These are phyloP conservation scores for Rhizopus delemar DNA, from an alignment of 371 early-diverging fungal genomes.

Conservation along the genomic window DNA sequence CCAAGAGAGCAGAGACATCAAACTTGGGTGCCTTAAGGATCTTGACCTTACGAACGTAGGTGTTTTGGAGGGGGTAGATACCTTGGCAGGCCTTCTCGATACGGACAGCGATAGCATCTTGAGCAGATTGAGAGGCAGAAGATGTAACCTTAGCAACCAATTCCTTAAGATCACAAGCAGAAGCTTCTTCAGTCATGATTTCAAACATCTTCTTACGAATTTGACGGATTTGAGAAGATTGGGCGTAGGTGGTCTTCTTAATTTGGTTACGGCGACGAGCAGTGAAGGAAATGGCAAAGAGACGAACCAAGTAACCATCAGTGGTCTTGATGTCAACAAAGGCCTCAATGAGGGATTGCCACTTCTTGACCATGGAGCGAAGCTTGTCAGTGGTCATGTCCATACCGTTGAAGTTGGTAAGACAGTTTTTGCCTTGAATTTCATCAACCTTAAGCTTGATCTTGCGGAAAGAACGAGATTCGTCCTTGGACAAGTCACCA, in stretches of 20 bases:
- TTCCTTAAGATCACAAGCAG: constrained; percentile 88
- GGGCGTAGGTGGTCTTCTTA: constrained; percentile 97
- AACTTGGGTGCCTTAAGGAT: constrained; percentile 96
- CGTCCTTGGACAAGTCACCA: constrained; percentile 95
- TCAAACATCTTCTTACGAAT: constrained; percentile 99
- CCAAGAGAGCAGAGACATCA: constrained; percentile 92
- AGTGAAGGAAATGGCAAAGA: constrained; percentile 97
- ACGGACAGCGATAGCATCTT: constrained; percentile 83
- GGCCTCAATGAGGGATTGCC: constrained; percentile 99
- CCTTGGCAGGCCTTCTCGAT: constrained; percentile 95
- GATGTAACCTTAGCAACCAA: constrained; percentile 91
- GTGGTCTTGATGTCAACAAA: constrained; percentile 98
- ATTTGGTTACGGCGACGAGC: constrained; percentile 89
- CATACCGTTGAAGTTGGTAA: constrained; percentile 99
- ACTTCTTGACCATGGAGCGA: constrained; percentile 98
- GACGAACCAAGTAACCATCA: constrained; percentile 97
- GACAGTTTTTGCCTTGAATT: constrained; percentile 96
- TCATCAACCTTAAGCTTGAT: constrained; percentile 96
- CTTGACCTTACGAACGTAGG: constrained; percentile 98
- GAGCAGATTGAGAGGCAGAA: constrained; percentile 37
- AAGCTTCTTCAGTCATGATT: constrained; percentile 86
- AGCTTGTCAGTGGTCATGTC: constrained; percentile 99
- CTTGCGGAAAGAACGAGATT: constrained; percentile 95
- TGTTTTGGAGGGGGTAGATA: constrained; percentile 98
- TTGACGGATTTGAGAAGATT: constrained; percentile 89